phyloP scores from a whole-genome alignment of 2,329 filamentous ascomycete species.

The Thelonectria olida region DNA sequence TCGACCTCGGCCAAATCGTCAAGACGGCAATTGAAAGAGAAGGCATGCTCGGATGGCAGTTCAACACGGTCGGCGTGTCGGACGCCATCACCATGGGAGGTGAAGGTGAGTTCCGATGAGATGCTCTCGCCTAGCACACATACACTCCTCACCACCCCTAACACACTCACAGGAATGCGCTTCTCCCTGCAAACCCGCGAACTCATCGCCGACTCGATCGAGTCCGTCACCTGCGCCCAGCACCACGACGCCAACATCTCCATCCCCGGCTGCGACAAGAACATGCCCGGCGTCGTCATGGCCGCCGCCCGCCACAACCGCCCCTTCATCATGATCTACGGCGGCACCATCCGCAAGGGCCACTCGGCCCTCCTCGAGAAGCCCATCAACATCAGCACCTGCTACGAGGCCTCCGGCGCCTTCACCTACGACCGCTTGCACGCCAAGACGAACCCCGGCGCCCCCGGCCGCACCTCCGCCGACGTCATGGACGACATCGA shows the following conservation, averaged over 20 bases:
- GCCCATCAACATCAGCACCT: conserved; percentile 87
- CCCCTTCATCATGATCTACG: conserved; percentile 95
- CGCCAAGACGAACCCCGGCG: conserved; percentile 69
- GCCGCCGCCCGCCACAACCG: conserved; percentile 91
- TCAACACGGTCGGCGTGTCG: conserved; percentile 88
- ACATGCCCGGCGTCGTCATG: conserved; percentile 95
- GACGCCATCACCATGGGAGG: conserved; percentile 96
- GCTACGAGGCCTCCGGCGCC: conserved; percentile 88
- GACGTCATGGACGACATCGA: conserved; percentile 89
- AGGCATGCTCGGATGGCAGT: conserved; percentile 94
- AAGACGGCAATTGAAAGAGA: conserved; percentile 83
- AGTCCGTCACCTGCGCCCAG: conserved; percentile 91
- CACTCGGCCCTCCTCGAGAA: conserved; percentile 79
- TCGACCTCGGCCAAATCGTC: conserved; percentile 87
- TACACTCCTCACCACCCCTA: background rate
- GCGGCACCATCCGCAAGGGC: conserved; percentile 89
- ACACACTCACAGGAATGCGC: conserved; percentile 75
- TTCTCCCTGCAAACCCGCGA: conserved; percentile 92
- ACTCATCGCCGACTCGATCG: conserved; percentile 93
- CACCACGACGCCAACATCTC: conserved; percentile 93
- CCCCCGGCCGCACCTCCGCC: conserved; percentile 72
- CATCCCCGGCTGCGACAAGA: conserved; percentile 96
- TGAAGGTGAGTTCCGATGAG: conserved; percentile 71
- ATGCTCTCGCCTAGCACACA: background rate
- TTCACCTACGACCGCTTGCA: conserved; percentile 81